A percentile compares a stretch with the other conserved stretches of the same genome.
These are phyloP conservation scores for Botrytis fabae DNA, from an alignment of 2,329 filamentous ascomycete species.

Conservation along the genomic window DNA sequence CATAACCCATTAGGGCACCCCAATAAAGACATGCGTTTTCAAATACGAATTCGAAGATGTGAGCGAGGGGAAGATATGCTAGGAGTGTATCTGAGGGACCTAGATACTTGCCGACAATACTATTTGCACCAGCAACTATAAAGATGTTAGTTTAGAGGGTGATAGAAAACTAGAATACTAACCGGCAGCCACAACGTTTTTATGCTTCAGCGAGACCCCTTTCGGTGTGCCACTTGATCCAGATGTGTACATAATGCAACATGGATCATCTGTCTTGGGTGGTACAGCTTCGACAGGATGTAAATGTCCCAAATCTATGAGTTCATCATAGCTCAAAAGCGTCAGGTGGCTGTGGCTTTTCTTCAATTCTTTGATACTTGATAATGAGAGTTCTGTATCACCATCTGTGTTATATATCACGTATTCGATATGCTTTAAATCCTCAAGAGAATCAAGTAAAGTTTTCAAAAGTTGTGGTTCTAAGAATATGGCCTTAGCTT, in stretches of 20 bases:
- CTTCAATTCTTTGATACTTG: conserved; percentile 54
- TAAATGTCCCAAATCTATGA: conserved; percentile 52
- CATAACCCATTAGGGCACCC: conserved; percentile 91
- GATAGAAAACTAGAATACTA: conserved; percentile 40
- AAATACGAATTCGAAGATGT: conserved; percentile 95
- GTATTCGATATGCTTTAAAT: conserved; percentile 55
- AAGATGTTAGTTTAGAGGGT: conserved; percentile 24
- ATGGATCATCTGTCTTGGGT: conserved; percentile 73
- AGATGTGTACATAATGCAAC: conserved; percentile 85
- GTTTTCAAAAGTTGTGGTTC: conserved; percentile 75
- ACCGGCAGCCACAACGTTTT: conserved; percentile 78
- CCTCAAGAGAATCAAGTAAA: conserved; percentile 56
- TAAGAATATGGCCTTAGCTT: conserved; percentile 79
- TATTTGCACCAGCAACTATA: conserved; percentile 74
- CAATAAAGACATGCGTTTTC: conserved; percentile 89
- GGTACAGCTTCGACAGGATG: conserved; percentile 71
- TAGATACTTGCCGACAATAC: conserved; percentile 75
- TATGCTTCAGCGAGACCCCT: conserved; percentile 83
- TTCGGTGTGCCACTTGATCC: conserved; percentile 88
- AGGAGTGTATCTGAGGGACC: conserved; percentile 77
- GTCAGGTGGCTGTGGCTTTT: conserved; percentile 55
- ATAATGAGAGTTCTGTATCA: conserved; percentile 47
- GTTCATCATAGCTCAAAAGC: conserved; percentile 55
- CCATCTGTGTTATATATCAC: conserved; percentile 63
- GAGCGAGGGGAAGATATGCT: conserved; percentile 89